These are phyloP conservation scores for Thelonectria blattea DNA, from an alignment of 2,329 filamentous ascomycete genomes.

Conservation along the genomic window DNA sequence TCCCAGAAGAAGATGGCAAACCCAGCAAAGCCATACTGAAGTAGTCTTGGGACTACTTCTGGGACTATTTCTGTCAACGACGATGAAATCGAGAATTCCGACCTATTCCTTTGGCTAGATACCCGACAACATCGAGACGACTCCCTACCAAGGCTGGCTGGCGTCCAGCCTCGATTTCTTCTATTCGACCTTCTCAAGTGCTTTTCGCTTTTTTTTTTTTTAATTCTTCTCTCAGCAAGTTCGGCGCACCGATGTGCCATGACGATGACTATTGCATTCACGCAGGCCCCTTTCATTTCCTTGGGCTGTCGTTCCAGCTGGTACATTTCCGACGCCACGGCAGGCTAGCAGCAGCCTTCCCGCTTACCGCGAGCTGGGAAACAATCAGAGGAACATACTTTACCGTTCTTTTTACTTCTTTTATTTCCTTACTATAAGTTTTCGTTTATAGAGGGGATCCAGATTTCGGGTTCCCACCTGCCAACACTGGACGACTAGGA, in stretches of 20 bases:
- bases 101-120: background rate
- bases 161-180: background rate
- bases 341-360: too few relatives aligned
- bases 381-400: background rate
- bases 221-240: background rate
- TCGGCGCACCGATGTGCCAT: too few relatives aligned
- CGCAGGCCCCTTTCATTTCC: background rate
- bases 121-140: background rate
- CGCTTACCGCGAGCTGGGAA: too few relatives aligned
- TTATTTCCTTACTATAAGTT: background rate
- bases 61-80: too few relatives aligned
- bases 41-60: slow-evolving; percentile 21
- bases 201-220: background rate
- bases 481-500: slow-evolving; percentile 35
- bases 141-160: background rate
- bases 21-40: slow-evolving; percentile 34
- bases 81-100: slow-evolving; percentile 1
- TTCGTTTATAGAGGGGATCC: slow-evolving; percentile 30
- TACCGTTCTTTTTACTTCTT: background rate
- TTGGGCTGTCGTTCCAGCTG: background rate
- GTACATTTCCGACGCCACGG: background rate
- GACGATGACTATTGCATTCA: background rate
- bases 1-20: slow-evolving; percentile 38
- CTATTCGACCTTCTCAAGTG: background rate
- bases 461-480: slow-evolving; percentile 22